These are phyloP conservation scores for Penicillium palitans DNA, from an alignment of 2,329 filamentous ascomycete species.

Conservation along the genomic window DNA sequence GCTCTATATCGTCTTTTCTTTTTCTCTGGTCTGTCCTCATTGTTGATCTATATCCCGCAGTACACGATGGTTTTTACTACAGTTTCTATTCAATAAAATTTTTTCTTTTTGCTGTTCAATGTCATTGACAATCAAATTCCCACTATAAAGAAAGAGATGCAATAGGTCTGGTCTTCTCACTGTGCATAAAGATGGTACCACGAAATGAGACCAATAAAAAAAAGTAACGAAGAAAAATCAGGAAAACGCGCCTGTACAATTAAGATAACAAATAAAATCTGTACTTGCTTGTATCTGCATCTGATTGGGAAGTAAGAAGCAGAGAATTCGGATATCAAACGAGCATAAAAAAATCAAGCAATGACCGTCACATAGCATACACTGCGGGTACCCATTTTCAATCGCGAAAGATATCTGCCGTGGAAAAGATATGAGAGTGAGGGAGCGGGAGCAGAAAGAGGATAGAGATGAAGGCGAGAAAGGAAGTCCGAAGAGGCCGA, in stretches of 20 bases:
- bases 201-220: neutral
- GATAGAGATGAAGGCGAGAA: neutral
- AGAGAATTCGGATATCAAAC: conserved; percentile 19
- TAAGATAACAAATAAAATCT: neutral
- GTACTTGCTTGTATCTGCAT: neutral
- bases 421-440: conserved; percentile 11
- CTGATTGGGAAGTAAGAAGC: neutral
- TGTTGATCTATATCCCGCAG: conserved; percentile 28
- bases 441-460: neutral
- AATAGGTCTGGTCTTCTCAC: neutral
- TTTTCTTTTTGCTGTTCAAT: neutral
- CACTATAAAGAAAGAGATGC: neutral
- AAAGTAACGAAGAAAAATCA: neutral
- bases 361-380: conserved; percentile 21
- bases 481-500: neutral
- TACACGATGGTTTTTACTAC: conserved; percentile 26
- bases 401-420: conserved; percentile 2
- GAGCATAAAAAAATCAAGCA: conserved; percentile 7
- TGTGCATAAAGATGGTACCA: neutral
- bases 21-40: neutral
- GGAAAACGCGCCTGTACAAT: neutral
- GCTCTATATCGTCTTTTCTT: conserved; percentile 6
- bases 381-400: conserved; percentile 12
- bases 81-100: conserved; percentile 7
- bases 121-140: neutral